phyloP scores from a whole-genome alignment of 331 rosid species.

The Prunus yedoensis region DNA sequence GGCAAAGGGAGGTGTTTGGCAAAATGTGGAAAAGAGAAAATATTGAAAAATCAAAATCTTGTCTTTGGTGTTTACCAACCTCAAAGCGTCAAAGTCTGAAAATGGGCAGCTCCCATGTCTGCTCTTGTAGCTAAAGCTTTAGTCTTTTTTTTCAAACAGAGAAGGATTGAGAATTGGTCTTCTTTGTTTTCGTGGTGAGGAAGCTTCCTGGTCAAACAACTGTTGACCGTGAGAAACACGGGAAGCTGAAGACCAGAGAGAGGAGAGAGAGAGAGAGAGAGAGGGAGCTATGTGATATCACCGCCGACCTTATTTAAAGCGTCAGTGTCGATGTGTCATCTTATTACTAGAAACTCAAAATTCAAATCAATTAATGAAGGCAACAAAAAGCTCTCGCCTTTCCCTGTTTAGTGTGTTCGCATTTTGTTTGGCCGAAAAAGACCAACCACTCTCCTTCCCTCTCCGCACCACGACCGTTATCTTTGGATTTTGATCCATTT shows the following conservation, averaged over 20 bases:
- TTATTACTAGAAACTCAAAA: neutral
- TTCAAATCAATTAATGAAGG: neutral
- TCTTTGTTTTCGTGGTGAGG: slow-evolving; percentile 19
- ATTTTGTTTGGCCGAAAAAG: neutral
- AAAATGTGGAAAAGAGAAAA: neutral
- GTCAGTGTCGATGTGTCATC: neutral
- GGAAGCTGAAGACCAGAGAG: neutral
- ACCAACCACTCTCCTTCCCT: neutral
- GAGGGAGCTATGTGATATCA: neutral
- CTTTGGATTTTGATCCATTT: neutral
- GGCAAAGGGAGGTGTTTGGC: neutral
- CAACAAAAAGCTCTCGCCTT: neutral
- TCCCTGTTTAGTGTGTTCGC: neutral
- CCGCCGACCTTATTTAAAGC: slow-evolving; percentile 36
- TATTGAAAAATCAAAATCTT: no score
- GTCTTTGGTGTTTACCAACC: neutral
- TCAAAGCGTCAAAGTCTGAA: neutral
- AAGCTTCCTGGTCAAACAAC: slow-evolving; percentile 17
- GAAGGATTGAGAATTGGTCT: slow-evolving; percentile 11
- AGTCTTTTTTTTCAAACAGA: neutral
- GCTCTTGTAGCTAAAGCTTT: neutral
- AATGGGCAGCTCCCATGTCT: neutral
- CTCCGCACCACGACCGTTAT: neutral
- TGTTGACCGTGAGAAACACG: slow-evolving; percentile 14
- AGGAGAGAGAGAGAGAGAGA: neutral